Evolutionary conservation across 192 early-diverging fungal genomes (phyloP).

Genomic region (Backusella psychrophila): DNA sequence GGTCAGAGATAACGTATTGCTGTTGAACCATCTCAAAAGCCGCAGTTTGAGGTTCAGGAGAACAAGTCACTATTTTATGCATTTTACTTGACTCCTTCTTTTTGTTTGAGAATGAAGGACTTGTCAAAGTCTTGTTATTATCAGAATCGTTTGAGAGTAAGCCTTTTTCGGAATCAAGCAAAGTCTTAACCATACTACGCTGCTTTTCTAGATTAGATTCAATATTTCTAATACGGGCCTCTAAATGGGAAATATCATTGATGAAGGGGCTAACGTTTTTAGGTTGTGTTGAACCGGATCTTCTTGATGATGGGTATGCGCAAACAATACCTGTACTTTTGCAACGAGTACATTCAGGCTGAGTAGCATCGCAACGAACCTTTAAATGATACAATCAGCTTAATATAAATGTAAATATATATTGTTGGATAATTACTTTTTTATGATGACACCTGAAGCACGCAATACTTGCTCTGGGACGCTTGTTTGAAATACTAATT

Average conservation of each 20-base stretch:
- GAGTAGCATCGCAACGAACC: constrained; percentile 29
- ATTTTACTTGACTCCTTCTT: not conserved
- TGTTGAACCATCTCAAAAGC: not conserved
- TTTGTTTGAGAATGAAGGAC: not conserved
- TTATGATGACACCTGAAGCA: constrained; percentile 32
- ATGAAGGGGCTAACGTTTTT: constrained; percentile 26
- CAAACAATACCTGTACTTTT: constrained; percentile 14
- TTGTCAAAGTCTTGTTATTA: not conserved
- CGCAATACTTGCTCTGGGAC: constrained; percentile 28
- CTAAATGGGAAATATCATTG: constrained; percentile 24
- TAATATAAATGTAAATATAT: not conserved
- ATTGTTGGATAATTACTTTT: constrained; percentile 15
- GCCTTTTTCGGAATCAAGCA: not conserved
- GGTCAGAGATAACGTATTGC: not conserved
- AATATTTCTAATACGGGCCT: constrained; percentile 19
- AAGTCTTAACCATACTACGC: constrained; percentile 8
- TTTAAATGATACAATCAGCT: not conserved
- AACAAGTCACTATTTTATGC: not conserved
- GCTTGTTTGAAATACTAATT: constrained; percentile 9
- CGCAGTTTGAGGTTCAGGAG: not conserved
- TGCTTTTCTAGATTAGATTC: constrained; percentile 22
- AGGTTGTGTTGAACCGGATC: constrained; percentile 20
- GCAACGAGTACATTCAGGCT: constrained; percentile 27
- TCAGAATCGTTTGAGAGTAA: not conserved
- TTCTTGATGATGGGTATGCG: constrained; percentile 17